Base-by-base conservation (phyloP, 2,329 filamentous ascomycete genomes). In the Penicillium corylophilum region DNA sequence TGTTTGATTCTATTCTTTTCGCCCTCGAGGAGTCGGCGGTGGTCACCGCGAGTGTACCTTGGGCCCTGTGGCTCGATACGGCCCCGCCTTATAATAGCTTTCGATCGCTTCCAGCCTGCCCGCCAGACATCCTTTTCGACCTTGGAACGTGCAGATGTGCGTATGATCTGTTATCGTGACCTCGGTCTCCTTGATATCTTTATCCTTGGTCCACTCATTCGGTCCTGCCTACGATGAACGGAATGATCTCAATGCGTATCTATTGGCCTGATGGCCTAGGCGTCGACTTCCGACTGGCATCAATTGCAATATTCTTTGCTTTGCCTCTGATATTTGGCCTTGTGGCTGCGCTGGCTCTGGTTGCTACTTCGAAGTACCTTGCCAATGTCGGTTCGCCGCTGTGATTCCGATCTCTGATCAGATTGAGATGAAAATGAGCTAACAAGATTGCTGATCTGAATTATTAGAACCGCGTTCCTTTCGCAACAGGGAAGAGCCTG, bases 381-480 rank as follows among this genome's bases (percentile, higher is more conserved):
- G 44, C 52, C 7, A 61, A 61, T 44, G 59, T 62, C 4, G 47
- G 59, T 56, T 33, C n/a, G 7, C 12, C 1, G 4, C n/a, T 40
- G n/a, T 46, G 24, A 9, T 23, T 12, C 12, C n/a, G n/a, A n/a
- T 40, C 38, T 23, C 6, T 23, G 12, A 40, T 23, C 13, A 2
- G 29, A n/a, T 33, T n/a, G 5, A 16, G 15, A 4, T n/a, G 13
- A 33, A 15, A 15, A 12, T 13, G 20, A 29, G 40, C 28, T 4
- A 43, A 28, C 33, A 12, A 6, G 18, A 28, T 28, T 29, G 44
- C 33, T 46, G 18, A 46, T 16, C 1, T 10, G 26, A 28, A 13
- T 12, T 28, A 9, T 42, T 44, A 62, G 59, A 35, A 22, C 3
- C 22, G 45, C 5, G 16, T 59, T 33, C 41, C 57, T 4, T 59